A percentile compares a stretch with the other conserved stretches of the same genome.
phyloP scores from a whole-genome alignment of 192 early-diverging fungal species.

The Coemansia sp. region DNA sequence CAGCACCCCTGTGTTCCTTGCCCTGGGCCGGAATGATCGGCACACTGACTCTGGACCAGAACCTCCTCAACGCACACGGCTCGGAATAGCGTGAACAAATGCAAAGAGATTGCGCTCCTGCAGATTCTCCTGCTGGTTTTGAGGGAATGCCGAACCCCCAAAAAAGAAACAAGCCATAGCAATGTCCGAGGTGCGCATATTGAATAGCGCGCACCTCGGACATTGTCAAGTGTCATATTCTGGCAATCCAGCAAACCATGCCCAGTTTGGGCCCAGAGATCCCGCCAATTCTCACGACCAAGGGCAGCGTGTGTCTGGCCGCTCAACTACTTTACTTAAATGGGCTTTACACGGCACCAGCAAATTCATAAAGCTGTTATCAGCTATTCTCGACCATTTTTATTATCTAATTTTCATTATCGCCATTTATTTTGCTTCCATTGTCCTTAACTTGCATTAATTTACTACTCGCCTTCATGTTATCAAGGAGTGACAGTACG shows the following conservation, averaged over 20 bases:
- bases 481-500: constrained; percentile 11
- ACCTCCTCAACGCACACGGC: not conserved
- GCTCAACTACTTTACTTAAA: not conserved
- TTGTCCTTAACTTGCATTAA: not conserved
- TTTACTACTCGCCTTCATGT: not conserved
- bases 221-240: not conserved
- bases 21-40: not conserved
- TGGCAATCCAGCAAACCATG: not conserved
- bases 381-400: not conserved
- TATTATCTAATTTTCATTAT: not conserved
- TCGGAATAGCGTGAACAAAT: not conserved
- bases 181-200: not conserved
- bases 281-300: not conserved
- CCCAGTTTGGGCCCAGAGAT: not conserved
- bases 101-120: not conserved
- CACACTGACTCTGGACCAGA: not conserved
- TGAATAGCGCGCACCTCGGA: not conserved
- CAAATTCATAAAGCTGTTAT: not conserved
- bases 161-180: not conserved
- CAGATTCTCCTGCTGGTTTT: not conserved
- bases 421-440: not conserved
- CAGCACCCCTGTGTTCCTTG: not conserved
- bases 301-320: not conserved
- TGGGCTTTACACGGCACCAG: not conserved
- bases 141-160: not conserved